phyloP scores from a whole-genome alignment of 176 grass and related monocot genomes.

The Melocanna baccifera region DNA sequence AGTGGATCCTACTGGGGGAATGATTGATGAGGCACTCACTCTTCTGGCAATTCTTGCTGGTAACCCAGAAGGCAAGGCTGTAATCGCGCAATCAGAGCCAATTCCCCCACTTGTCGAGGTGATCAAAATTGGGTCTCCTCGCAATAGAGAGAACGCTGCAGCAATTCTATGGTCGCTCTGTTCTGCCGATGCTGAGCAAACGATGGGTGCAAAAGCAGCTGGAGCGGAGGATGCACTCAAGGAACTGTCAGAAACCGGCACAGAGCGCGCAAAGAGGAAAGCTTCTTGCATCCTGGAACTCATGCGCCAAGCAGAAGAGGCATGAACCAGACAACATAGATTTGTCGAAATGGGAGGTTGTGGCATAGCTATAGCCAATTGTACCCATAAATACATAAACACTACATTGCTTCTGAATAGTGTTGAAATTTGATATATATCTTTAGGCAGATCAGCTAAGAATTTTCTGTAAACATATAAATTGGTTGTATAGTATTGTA shows the following conservation, averaged over 20 bases:
- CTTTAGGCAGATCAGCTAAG: constrained; percentile 20
- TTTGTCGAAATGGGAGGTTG: constrained; percentile 22
- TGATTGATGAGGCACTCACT: constrained; percentile 90
- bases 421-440: constrained; percentile 22
- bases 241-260: constrained; percentile 75
- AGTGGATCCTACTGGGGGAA: constrained; percentile 65
- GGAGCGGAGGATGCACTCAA: constrained; percentile 70
- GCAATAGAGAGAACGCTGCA: constrained; percentile 75
- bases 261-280: constrained; percentile 90
- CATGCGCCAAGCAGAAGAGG: constrained; percentile 53
- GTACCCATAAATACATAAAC: constrained; percentile 27
- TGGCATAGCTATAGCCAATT: constrained; percentile 34
- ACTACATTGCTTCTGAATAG: constrained; percentile 30
- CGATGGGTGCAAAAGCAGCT: constrained; percentile 45
- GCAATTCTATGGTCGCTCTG: constrained; percentile 79
- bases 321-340: not conserved
- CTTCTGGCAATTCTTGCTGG: constrained; percentile 69
- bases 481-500: constrained; percentile 38
- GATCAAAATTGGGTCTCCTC: constrained; percentile 65
- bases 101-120: constrained; percentile 60
- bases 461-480: constrained; percentile 39
- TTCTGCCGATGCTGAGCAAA: constrained; percentile 50
- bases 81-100: constrained; percentile 48
- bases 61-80: constrained; percentile 68
- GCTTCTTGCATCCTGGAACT: constrained; percentile 70